Percentiles rank a stretch among this genome's conserved stretches.
These are phyloP conservation scores for Exidia glandulosa DNA, from an alignment of 768 basidiomycete species.

Conservation along the genomic window DNA sequence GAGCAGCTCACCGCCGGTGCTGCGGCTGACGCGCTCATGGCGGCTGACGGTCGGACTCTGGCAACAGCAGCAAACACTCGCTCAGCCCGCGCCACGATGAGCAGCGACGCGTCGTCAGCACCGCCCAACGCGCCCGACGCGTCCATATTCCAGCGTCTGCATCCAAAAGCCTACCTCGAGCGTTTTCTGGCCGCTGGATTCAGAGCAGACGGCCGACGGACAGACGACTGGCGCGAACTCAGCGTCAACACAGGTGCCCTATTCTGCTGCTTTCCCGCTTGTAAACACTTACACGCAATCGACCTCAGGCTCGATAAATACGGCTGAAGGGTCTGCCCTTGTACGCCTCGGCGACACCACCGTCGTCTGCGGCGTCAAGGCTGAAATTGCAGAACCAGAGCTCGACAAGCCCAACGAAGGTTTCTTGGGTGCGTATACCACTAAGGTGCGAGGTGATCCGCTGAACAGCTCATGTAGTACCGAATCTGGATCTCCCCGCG, in stretches of 20 bases:
- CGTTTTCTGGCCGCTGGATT: conserved; percentile 69
- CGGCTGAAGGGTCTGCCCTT: conserved; percentile 86
- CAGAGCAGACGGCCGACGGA: conserved; percentile 74
- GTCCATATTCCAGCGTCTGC: conserved; percentile 63
- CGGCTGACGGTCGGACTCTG: neutral
- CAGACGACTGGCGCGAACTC: conserved; percentile 60
- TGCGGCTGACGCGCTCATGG: conserved; percentile 7
- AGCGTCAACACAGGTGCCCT: conserved; percentile 68
- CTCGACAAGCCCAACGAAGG: conserved; percentile 63
- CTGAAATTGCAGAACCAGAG: conserved; percentile 87
- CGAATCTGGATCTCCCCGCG: conserved; percentile 89
- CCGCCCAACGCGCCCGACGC: neutral
- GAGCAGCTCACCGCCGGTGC: conserved; percentile 6
- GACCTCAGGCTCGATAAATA: conserved; percentile 74
- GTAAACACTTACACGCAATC: neutral
- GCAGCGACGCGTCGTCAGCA: neutral
- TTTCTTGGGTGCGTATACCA: conserved; percentile 56
- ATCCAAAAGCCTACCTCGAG: conserved; percentile 80
- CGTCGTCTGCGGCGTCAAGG: conserved; percentile 90
- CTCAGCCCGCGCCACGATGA: neutral
- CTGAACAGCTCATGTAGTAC: conserved; percentile 43
- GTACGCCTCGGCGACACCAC: conserved; percentile 90
- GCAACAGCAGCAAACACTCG: neutral
- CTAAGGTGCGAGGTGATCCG: neutral
- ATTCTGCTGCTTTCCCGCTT: too few species aligned